Conservation (phyloP, 2,329 filamentous ascomycete genomes). For the Colletotrichum tropicicola region DNA sequence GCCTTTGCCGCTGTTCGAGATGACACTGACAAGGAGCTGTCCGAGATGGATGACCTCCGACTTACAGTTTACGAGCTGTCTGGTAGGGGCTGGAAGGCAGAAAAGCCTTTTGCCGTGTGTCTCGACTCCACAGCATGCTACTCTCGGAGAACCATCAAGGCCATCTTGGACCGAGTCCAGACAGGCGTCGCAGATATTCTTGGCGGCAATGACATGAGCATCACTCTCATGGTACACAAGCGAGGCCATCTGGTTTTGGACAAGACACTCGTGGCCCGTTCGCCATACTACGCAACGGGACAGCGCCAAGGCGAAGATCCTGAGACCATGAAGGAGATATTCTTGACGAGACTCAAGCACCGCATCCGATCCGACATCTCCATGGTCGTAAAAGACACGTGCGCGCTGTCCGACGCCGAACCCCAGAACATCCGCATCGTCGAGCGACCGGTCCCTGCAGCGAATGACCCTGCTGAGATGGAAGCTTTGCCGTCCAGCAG, state of each 20-base stretch:
- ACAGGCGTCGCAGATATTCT: conserved; percentile 59
- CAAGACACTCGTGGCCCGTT: conserved; percentile 53
- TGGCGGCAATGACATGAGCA: conserved; percentile 53
- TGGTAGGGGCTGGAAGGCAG: conserved; percentile 54
- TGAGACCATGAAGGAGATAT: conserved; percentile 46
- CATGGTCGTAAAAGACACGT: conserved; percentile 61
- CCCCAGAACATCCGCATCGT: conserved; percentile 32
- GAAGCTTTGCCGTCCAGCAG: conserved; percentile 20
- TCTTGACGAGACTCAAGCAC: conserved; percentile 51
- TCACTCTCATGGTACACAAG: conserved; percentile 59
- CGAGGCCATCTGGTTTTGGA: conserved; percentile 63
- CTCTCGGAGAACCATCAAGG: conserved; percentile 54
- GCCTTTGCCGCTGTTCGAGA: conserved; percentile 48
- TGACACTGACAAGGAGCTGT: conserved; percentile 50
- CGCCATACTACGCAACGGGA: conserved; percentile 27
- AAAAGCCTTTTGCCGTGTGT: conserved; percentile 55
- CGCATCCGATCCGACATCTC: conserved; percentile 58
- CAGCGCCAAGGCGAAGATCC: conserved; percentile 37
- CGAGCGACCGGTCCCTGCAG: conserved; percentile 24
- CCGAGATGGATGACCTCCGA: conserved; percentile 56
- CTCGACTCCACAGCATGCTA: conserved; percentile 52
- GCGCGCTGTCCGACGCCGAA: conserved; percentile 47
- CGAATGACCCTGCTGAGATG: conserved; percentile 28
- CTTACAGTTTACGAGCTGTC: conserved; percentile 56
- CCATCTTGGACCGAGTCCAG: conserved; percentile 60